Conservation (phyloP, 1,284 basidiomycete species). For the Moesziomyces globuligerus region DNA sequence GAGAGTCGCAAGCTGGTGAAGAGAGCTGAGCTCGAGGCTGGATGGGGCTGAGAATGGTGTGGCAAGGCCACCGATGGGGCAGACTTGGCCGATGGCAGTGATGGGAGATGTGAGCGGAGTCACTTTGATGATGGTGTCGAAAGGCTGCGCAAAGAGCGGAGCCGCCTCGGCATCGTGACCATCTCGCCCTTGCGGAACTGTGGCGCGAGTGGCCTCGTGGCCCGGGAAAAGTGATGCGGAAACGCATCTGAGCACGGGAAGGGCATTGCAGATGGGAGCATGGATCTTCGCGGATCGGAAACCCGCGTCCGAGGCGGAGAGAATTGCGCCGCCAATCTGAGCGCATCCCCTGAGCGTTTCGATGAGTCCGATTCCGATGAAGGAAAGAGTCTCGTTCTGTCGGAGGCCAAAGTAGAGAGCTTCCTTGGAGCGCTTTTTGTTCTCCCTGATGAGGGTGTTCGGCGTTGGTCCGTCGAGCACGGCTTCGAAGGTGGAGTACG, state of each 20-base stretch:
- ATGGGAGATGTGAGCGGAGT: slow-evolving; percentile 24
- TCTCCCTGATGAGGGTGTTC: slow-evolving; percentile 18
- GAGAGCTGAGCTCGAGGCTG: slow-evolving; percentile 21
- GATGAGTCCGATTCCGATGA: slow-evolving; percentile 32
- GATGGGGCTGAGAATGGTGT: slow-evolving; percentile 27
- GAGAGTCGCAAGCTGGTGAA: slow-evolving; percentile 28
- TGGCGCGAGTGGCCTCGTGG: background rate
- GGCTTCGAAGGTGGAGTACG: slow-evolving; percentile 31
- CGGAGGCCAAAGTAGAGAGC: slow-evolving; percentile 27
- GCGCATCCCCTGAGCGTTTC: slow-evolving; percentile 24
- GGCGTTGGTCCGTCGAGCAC: slow-evolving; percentile 5
- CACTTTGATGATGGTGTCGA: slow-evolving; percentile 34
- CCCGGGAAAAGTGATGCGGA: slow-evolving; percentile 7
- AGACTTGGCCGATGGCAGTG: slow-evolving; percentile 30
- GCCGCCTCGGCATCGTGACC: background rate
- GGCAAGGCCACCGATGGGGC: slow-evolving; percentile 30
- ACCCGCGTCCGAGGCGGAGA: slow-evolving; percentile 13
- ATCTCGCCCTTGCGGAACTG: background rate
- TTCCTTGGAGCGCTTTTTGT: slow-evolving; percentile 32
- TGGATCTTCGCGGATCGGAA: slow-evolving; percentile 24
- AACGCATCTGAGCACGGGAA: slow-evolving; percentile 30
- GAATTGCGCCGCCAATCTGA: slow-evolving; percentile 33
- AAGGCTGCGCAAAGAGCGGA: slow-evolving; percentile 1
- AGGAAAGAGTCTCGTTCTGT: slow-evolving; percentile 24
- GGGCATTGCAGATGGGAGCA: slow-evolving; percentile 32